These are phyloP conservation scores for Rhizomucor pusillus DNA, from an alignment of 371 early-diverging fungal genomes.

Conservation along the genomic window DNA sequence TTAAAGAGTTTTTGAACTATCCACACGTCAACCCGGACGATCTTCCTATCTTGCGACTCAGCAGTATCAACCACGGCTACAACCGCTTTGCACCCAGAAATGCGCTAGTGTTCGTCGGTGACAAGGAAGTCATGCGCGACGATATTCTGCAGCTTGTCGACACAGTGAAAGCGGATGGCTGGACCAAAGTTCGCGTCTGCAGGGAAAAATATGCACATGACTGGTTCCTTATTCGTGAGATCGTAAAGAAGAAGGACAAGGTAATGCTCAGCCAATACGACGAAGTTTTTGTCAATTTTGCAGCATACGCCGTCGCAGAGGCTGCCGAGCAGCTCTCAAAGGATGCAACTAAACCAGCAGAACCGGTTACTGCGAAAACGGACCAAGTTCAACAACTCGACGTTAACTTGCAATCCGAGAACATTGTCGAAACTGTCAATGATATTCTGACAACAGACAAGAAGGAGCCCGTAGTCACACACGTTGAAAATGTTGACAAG, in stretches of 20 bases:
- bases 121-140: conserved; percentile 39
- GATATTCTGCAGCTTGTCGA: conserved; percentile 23
- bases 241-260: conserved; percentile 31
- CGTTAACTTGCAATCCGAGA: no score
- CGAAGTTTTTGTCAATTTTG: conserved; percentile 23
- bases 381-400: no score
- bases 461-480: no score
- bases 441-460: no score
- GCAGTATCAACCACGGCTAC: conserved; percentile 16
- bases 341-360: no score
- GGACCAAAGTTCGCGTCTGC: conserved; percentile 16
- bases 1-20: conserved; percentile 31
- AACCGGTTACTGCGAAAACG: no score
- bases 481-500: no score
- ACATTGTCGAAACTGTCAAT: no score
- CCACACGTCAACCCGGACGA: conserved; percentile 21
- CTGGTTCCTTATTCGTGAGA: conserved; percentile 40
- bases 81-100: conserved; percentile 31
- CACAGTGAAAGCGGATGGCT: conserved; percentile 19
- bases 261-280: conserved; percentile 24
- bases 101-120: conserved; percentile 31
- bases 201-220: conserved; percentile 36
- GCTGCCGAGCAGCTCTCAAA: conserved; percentile 3
- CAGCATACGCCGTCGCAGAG: conserved; percentile 14
- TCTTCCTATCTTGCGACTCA: conserved; percentile 24